phyloP scores from a whole-genome alignment of 345 rosid genomes.

The Gossypium ekmanianum region DNA sequence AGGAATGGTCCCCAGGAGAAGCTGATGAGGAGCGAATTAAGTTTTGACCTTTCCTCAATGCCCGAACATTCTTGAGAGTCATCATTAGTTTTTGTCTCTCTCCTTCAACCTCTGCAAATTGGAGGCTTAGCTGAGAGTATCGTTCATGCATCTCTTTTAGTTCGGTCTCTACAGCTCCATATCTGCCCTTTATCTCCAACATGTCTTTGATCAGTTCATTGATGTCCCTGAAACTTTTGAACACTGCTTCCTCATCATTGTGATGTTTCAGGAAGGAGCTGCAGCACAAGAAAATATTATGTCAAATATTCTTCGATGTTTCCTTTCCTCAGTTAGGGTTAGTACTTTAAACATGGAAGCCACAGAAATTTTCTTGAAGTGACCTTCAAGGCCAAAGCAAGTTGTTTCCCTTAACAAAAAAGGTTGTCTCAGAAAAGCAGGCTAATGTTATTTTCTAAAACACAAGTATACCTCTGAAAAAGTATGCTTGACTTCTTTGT shows the following conservation, averaged over 20 bases:
- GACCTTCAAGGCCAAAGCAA: neutral
- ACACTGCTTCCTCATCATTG: constrained; percentile 72
- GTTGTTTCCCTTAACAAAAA: neutral
- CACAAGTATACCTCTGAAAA: constrained; percentile 63
- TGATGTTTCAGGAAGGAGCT: constrained; percentile 90
- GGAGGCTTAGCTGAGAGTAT: constrained; percentile 90
- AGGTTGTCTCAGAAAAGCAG: constrained; percentile 5
- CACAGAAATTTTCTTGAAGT: neutral
- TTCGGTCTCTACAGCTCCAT: constrained; percentile 62
- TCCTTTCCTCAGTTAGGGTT: neutral
- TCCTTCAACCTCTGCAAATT: constrained; percentile 97
- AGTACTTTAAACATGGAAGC: neutral
- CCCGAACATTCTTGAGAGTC: constrained; percentile 84
- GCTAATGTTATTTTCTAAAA: neutral
- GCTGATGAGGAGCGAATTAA: constrained; percentile 49
- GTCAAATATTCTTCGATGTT: constrained; percentile 10
- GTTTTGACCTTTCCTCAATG: constrained; percentile 50
- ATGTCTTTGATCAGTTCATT: constrained; percentile 79
- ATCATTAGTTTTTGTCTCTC: constrained; percentile 96
- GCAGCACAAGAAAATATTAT: constrained; percentile 25
- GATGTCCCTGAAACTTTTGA: constrained; percentile 90
- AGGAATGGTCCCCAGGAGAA: constrained; percentile 41
- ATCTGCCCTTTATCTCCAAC: constrained; percentile 73
- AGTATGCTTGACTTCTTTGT: constrained; percentile 59
- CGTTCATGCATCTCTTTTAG: constrained; percentile 93